A percentile compares a stretch with the other conserved stretches of the same genome.
These are phyloP conservation scores for Kwoniella mangroviensis DNA, from an alignment of 768 basidiomycete species.

Conservation along the genomic window DNA sequence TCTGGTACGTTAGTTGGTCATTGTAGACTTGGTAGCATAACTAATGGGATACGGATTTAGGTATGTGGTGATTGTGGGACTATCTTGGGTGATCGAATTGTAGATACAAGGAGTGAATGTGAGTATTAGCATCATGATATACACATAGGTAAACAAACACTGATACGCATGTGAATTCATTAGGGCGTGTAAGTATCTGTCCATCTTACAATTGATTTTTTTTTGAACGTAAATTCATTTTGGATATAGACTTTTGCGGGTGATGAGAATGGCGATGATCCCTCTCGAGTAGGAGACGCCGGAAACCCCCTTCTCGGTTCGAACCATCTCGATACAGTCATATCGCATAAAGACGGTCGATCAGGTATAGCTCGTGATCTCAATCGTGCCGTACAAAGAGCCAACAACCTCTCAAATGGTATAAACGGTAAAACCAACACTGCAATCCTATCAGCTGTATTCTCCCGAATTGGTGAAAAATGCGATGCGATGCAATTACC, in stretches of 20 bases:
- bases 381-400: slow-evolving; percentile 84
- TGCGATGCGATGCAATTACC: slow-evolving; percentile 95
- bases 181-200: slow-evolving; percentile 43
- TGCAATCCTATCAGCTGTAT: slow-evolving; percentile 76
- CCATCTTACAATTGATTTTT: neutral
- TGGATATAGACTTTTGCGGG: slow-evolving; percentile 88
- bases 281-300: slow-evolving; percentile 98
- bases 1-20: slow-evolving; percentile 70
- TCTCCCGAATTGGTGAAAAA: slow-evolving; percentile 88
- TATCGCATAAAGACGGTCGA: slow-evolving; percentile 93
- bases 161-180: neutral
- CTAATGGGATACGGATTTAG: slow-evolving; percentile 17
- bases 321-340: slow-evolving; percentile 91
- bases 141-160: no score
- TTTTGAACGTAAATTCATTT: slow-evolving; percentile 8
- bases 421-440: slow-evolving; percentile 35
- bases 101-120: slow-evolving; percentile 98
- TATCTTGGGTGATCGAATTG: slow-evolving; percentile 92
- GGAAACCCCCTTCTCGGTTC: slow-evolving; percentile 93
- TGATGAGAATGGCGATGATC: slow-evolving; percentile 98
- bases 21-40: neutral
- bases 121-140: slow-evolving; percentile 11
- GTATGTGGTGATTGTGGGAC: slow-evolving; percentile 64
- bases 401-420: slow-evolving; percentile 63
- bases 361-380: slow-evolving; percentile 89